Conservation (phyloP, 257 asterid genomes). For the Solanum piurae region DNA sequence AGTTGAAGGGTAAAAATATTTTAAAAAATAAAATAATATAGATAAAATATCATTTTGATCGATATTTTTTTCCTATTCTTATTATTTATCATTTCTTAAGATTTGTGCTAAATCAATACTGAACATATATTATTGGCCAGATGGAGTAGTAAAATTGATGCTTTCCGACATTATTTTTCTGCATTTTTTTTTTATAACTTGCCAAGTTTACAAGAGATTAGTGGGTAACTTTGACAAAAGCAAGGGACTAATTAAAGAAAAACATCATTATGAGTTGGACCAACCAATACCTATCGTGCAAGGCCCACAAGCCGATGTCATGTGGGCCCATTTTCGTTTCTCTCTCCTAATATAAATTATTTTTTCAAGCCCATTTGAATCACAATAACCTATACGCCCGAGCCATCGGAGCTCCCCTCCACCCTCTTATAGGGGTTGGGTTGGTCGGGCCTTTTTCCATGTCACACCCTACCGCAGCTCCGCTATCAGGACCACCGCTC, state of each 20-base stretch:
- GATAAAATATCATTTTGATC: too few species aligned
- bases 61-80: too few species aligned
- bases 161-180: not conserved
- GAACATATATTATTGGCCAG: too few species aligned
- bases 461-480: conserved; percentile 3
- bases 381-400: conserved; percentile 11
- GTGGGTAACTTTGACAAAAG: not conserved
- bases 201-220: not conserved
- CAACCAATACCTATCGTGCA: conserved; percentile 21
- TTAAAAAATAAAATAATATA: too few species aligned
- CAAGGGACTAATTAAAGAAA: not conserved
- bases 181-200: not conserved
- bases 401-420: conserved; percentile 11
- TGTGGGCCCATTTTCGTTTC: not conserved
- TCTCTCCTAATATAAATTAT: not conserved
- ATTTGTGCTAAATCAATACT: too few species aligned
- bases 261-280: conserved; percentile 17
- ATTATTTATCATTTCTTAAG: too few species aligned
- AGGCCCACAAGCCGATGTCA: conserved; percentile 9
- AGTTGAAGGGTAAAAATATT: too few species aligned
- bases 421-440: conserved; percentile 56
- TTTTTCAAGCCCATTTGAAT: not conserved
- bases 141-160: not conserved
- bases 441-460: conserved; percentile 2
- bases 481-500: not conserved